These are phyloP conservation scores for Suhomyces xylopsoci DNA, from an alignment of 805 yeast genomes.

Conservation along the genomic window DNA sequence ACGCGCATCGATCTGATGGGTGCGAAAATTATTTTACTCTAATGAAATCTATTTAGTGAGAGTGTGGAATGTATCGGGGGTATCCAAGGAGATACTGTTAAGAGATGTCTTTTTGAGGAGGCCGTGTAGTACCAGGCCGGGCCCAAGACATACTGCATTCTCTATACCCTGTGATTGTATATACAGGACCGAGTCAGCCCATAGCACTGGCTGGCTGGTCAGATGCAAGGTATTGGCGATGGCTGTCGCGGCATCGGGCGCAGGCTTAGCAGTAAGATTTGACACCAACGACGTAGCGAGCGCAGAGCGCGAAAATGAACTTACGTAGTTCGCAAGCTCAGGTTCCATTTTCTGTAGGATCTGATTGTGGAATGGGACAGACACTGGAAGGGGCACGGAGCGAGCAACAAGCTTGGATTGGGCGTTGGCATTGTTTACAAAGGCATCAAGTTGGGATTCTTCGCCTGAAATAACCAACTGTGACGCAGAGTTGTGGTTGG, in stretches of 20 bases:
- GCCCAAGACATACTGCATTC: slow-evolving; percentile 35
- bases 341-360: slow-evolving; percentile 37
- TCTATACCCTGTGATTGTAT: slow-evolving; percentile 9
- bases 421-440: slow-evolving; percentile 15
- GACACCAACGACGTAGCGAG: slow-evolving; percentile 34
- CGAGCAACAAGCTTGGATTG: slow-evolving; percentile 19
- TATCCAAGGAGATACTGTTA: neutral
- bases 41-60: neutral
- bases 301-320: neutral
- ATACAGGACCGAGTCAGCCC: slow-evolving; percentile 34
- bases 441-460: slow-evolving; percentile 18
- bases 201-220: slow-evolving; percentile 45
- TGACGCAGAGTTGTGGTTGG: slow-evolving; percentile 43
- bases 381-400: slow-evolving; percentile 37
- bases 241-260: slow-evolving; percentile 19
- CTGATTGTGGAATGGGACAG: slow-evolving; percentile 51
- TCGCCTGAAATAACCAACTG: slow-evolving; percentile 48
- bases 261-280: slow-evolving; percentile 31
- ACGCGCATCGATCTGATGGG: neutral
- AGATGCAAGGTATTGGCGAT: slow-evolving; percentile 33
- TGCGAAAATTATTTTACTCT: neutral
- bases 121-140: slow-evolving; percentile 34
- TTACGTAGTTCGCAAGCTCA: slow-evolving; percentile 22
- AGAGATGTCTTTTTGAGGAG: neutral
- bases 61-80: neutral